A percentile compares a stretch with the other conserved stretches of the same genome.
Evolutionary conservation across 2,329 filamentous ascomycete species (phyloP).

Genomic region (Colletotrichum australisinense): DNA sequence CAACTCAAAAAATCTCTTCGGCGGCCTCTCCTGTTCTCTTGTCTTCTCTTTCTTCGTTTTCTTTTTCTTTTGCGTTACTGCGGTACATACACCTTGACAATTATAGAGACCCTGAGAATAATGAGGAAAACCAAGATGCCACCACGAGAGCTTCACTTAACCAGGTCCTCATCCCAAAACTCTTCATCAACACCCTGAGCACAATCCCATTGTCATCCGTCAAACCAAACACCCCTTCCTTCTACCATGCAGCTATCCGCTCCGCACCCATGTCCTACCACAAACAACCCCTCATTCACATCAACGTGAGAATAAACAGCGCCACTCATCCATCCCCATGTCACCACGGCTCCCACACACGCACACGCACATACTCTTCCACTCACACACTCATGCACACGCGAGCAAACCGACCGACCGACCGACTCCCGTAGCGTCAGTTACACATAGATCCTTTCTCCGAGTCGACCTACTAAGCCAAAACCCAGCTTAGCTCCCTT

Average conservation of each 20-base stretch:
- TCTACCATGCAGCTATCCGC: background rate
- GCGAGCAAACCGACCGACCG: too few relatives aligned
- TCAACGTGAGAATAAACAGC: background rate
- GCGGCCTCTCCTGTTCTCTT: background rate
- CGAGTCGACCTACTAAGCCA: background rate
- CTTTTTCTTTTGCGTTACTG: background rate
- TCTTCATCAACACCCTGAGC: background rate
- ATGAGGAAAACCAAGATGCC: background rate
- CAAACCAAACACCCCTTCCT: background rate
- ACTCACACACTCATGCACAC: background rate
- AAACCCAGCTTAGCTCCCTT: background rate
- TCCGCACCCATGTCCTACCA: background rate
- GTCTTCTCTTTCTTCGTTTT: background rate
- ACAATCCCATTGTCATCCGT: background rate
- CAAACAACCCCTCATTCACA: background rate
- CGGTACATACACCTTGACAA: too few relatives aligned
- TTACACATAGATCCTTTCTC: conserved; percentile 29
- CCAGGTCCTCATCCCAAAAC: background rate
- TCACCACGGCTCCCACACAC: background rate
- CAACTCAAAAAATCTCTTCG: background rate
- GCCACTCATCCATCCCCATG: background rate
- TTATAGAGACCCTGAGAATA: too few relatives aligned
- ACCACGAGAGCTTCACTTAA: background rate
- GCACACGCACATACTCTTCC: background rate
- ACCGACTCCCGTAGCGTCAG: conserved; percentile 14